Percentiles rank a stretch among this genome's conserved stretches.
These are phyloP conservation scores for Sphagnum magellanicum DNA, from an alignment of 228 moss, liverwort and hornwort genomes.

Conservation along the genomic window DNA sequence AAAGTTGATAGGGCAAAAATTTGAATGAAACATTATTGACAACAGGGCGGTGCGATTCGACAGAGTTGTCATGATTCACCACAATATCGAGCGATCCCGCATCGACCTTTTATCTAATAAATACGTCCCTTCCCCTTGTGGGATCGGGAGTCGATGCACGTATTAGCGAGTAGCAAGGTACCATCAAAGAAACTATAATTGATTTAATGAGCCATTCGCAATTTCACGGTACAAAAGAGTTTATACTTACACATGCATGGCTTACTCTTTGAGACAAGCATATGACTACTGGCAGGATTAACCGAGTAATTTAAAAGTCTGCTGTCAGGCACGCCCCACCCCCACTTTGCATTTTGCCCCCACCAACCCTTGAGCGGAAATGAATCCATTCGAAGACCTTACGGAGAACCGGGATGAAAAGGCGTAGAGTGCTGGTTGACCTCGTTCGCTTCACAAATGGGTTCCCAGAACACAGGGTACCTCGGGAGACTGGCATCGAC, in stretches of 20 bases:
- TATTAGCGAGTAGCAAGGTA: constrained; percentile 4
- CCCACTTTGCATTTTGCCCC: too few species aligned
- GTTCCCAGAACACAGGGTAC: too few species aligned
- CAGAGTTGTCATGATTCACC: constrained; percentile 7
- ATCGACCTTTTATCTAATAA: constrained; percentile 2
- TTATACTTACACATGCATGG: too few species aligned
- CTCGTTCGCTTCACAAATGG: too few species aligned
- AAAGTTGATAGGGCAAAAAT: constrained; percentile 5
- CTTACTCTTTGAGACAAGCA: too few species aligned
- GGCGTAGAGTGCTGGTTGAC: too few species aligned
- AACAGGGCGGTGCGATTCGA: constrained; percentile 6
- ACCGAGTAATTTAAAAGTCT: too few species aligned
- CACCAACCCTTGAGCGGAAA: too few species aligned
- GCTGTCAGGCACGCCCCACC: too few species aligned
- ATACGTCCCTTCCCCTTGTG: constrained; percentile 2
- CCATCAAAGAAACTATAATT: constrained; percentile 4
- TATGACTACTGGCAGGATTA: constrained; percentile 5
- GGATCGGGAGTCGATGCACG: constrained; percentile 1
- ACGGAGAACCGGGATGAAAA: too few species aligned
- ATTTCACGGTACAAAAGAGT: constrained; percentile 1
- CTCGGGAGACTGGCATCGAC: too few species aligned
- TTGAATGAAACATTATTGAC: constrained; percentile 5
- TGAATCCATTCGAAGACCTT: too few species aligned
- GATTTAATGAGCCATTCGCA: constrained; percentile 4
- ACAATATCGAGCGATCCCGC: constrained; percentile 3